Base-by-base conservation (phyloP, 179 eudicot species). In the Nepenthes alata region DNA sequence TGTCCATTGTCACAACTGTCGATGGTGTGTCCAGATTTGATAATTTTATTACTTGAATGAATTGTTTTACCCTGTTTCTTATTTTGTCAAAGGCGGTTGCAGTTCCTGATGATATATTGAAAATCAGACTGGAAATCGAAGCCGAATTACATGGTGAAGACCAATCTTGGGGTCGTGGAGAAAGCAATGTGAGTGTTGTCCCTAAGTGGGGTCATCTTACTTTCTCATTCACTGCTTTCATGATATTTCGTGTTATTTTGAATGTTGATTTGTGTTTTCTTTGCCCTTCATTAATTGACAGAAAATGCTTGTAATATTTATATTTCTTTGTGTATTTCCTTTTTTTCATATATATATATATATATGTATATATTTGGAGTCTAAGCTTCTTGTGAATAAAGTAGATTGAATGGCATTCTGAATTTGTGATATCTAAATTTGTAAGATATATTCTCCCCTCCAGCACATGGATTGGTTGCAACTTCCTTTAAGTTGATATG, bases 81-180 rank as follows among this genome's bases (percentile, higher is more conserved):
- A 3, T 61, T 41, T 45, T 45, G 4, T 25, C n/a, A 8, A 44
- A 89, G 99, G 83, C 70, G 58, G 76, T 63, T 13, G 58, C 66
- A 51, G 59, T 81, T 61, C 78, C 94, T 0, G 95, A 90, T 63
- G 89, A 74, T 47, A 79, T 94, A 58, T 61, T 82, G 54, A 82
- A 77, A 74, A 75, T 85, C 9, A 90, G 83, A 70, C 81, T 69
- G 72, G 91, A 87, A 78, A 77, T 94, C 62, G 89, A 87, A 67
- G 72, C 81, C 69, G 97, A 94, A 58, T 62, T 91, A 62, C 80
- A 77, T 70, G 95, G 89, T 57, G 87, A 84, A 67, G 87, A 78
- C 56, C 96, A 83, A 74, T 69, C 36, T 60, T 87, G 97, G 99
- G 75, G 74, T 55, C 95, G 80, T 68, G 83, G 72, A 55, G 99